Conservation (phyloP, 2,329 filamentous ascomycete genomes). For the Fusarium foetens region DNA sequence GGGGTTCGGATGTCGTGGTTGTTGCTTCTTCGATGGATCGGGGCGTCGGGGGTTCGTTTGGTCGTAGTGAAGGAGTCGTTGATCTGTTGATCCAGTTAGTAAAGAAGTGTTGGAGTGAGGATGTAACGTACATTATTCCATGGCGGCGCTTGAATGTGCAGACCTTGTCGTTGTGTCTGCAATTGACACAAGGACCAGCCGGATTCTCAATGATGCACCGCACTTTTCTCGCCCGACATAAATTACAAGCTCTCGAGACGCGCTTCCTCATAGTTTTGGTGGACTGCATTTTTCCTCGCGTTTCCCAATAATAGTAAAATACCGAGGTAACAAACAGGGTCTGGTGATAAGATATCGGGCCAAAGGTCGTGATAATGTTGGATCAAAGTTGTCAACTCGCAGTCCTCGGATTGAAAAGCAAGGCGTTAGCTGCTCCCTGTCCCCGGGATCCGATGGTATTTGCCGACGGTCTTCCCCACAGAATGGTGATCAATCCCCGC, state of each 20-base stretch:
- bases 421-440: not conserved
- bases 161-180: slow-evolving; percentile 40
- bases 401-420: slow-evolving; percentile 20
- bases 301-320: too few species aligned
- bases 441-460: slow-evolving; percentile 22
- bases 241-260: slow-evolving; percentile 37
- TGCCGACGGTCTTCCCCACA: slow-evolving; percentile 29
- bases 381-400: not conserved
- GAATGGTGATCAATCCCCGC: slow-evolving; percentile 11
- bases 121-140: slow-evolving; percentile 20
- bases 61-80: not conserved
- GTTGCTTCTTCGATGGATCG: not conserved
- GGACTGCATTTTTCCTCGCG: not conserved
- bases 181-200: slow-evolving; percentile 40
- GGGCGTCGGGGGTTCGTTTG: slow-evolving; percentile 12
- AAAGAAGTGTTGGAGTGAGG: accelerated
- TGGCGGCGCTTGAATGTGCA: slow-evolving; percentile 37
- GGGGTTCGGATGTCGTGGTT: not conserved
- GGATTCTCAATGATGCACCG: slow-evolving; percentile 40
- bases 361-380: not conserved
- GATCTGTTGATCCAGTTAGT: slow-evolving; percentile 11
- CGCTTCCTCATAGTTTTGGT: slow-evolving; percentile 31
- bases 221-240: slow-evolving; percentile 40
- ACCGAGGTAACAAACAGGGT: not conserved
- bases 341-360: not conserved